Base-by-base conservation (phyloP, 2,329 filamentous ascomycete species). In the Teratosphaeria zuluensis region DNA sequence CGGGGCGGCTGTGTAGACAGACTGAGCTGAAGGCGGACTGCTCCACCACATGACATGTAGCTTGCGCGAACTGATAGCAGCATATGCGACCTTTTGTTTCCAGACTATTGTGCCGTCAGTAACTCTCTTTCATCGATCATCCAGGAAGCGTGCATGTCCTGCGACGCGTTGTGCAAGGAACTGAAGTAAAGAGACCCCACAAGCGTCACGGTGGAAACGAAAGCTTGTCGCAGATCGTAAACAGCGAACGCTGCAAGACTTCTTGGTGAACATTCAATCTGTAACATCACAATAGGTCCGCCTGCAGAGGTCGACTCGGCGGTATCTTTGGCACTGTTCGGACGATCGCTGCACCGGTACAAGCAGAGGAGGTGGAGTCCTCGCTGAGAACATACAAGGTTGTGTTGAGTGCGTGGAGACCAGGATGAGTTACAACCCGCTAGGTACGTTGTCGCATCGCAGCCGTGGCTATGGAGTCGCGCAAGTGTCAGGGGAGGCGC, bases 351-450 rank as follows among this genome's bases (percentile, higher is more conserved):
- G 24, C 24, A 4, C 24, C 2, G 19, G n/a, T n/a, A 48, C 4
- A 9, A 19, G 42, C 19, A 19, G n/a, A 48, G 42, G 16, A 48
- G 16, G n/a, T 11, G 4, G n/a, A 8, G 42, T 48, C 16, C 42
- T 48, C 42, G 19, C n/a, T 3, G 42, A 19, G n/a, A 48, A n/a
- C 3, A 24, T 48, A 48, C 42, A 48, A 19, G 42, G 42, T 3
- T 5, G n/a, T 24, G 7, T 30, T n/a, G n/a, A 53, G 24, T 12
- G 51, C 51, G 28, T 33, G 51, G 54, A 42, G n/a, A 53, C 52
- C 21, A 42, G 35, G 35, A 56, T 56, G 55, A 56, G 55, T 28
- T 56, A 56, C 55, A 56, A 56, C 32, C 55, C 55, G 16, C 16
- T 56, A 52, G 55, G 55, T 56, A 56, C 30, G 55, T 52, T 51